phyloP scores from a whole-genome alignment of 208 protist genomes.

The Trypanosoma rangeli region DNA sequence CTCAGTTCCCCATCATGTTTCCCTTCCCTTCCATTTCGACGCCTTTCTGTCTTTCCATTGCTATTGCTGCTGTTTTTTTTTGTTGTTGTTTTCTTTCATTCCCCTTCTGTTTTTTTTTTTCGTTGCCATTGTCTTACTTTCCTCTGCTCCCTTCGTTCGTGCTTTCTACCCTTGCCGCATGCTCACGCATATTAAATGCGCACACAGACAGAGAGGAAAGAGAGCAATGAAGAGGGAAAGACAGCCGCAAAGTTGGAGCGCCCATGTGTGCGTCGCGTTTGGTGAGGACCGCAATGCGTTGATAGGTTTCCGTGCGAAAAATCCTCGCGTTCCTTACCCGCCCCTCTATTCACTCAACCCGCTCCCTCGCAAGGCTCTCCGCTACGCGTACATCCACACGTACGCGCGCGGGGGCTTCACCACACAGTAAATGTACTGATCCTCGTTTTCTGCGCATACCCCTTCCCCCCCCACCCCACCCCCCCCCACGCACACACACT shows the following conservation, averaged over 20 bases:
- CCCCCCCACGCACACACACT: no score
- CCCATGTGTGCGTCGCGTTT: no score
- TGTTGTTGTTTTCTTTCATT: neutral
- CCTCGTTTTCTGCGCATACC: no score
- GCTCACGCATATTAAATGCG: neutral
- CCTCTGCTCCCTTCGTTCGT: neutral
- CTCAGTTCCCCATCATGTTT: neutral
- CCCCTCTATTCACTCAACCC: no score
- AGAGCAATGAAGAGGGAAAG: neutral
- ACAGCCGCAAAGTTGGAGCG: neutral
- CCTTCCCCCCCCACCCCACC: no score
- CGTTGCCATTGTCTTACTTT: neutral
- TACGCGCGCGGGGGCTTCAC: no score
- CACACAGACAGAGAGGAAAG: neutral
- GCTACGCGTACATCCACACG: no score
- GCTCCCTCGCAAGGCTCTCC: no score
- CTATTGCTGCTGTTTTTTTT: slow-evolving; percentile 4
- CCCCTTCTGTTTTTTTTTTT: slow-evolving; percentile 15
- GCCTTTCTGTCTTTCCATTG: neutral
- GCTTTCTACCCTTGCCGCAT: neutral
- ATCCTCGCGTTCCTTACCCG: no score
- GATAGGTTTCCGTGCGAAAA: no score
- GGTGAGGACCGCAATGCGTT: no score
- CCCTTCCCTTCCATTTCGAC: neutral
- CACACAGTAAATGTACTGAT: no score